Evolutionary conservation across 2,329 filamentous ascomycete genomes (phyloP).

Genomic region (Pseudogymnoascus sp.): DNA sequence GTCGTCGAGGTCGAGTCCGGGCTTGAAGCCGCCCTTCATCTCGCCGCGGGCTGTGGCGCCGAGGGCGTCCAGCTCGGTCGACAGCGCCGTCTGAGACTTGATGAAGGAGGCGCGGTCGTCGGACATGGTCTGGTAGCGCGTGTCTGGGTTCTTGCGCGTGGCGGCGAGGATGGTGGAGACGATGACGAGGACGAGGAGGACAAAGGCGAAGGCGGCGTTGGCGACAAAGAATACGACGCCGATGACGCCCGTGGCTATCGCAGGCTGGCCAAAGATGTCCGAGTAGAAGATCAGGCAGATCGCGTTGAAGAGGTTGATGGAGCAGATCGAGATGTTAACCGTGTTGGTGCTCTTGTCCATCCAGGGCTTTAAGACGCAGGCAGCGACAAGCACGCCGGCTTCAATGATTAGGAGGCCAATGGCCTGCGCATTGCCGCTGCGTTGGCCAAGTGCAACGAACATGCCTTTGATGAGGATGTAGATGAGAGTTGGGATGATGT

Average conservation of each 20-base stretch:
- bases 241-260: constrained; percentile 76
- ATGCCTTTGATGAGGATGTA: constrained; percentile 84
- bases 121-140: constrained; percentile 90
- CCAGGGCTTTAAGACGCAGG: constrained; percentile 82
- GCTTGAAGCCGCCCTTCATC: constrained; percentile 50
- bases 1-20: constrained; percentile 59
- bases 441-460: constrained; percentile 78
- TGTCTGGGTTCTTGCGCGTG: constrained; percentile 88
- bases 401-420: constrained; percentile 79
- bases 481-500: constrained; percentile 69
- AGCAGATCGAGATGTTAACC: constrained; percentile 89
- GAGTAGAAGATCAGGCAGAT: constrained; percentile 88
- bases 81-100: constrained; percentile 73
- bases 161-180: constrained; percentile 71
- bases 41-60: constrained; percentile 88
- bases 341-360: constrained; percentile 99
- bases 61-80: constrained; percentile 74
- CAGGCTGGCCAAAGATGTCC: constrained; percentile 74
- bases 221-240: constrained; percentile 83
- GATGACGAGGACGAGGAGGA: constrained; percentile 75
- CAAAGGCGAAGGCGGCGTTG: constrained; percentile 75
- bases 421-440: constrained; percentile 63
- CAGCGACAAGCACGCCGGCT: constrained; percentile 64
- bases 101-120: constrained; percentile 96
- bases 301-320: constrained; percentile 82